A percentile compares a stretch with the other conserved stretches of the same genome.
Evolutionary conservation across 192 early-diverging fungal genomes (phyloP).

Genomic region (Chytriomyces confervae): DNA sequence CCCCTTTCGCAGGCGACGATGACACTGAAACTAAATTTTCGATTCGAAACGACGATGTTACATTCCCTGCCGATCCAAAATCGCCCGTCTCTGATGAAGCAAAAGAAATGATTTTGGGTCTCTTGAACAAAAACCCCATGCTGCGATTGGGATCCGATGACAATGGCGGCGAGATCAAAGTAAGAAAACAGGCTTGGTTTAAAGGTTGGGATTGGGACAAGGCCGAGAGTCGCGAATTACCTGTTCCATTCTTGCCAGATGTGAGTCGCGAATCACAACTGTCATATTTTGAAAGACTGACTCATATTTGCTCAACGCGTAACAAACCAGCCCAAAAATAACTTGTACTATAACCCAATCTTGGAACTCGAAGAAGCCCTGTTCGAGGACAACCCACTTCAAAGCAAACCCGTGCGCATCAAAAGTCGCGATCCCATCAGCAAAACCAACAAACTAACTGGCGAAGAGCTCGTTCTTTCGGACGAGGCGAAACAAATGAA

Average conservation of each 20-base stretch:
- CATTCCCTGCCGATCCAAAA: slow-evolving; percentile 62
- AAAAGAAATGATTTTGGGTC: slow-evolving; percentile 37
- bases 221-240: slow-evolving; percentile 44
- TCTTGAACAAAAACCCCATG: slow-evolving; percentile 73
- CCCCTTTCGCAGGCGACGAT: slow-evolving; percentile 74
- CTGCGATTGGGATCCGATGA: slow-evolving; percentile 79
- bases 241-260: slow-evolving; percentile 56
- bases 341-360: slow-evolving; percentile 75
- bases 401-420: slow-evolving; percentile 30
- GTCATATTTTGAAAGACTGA: no score
- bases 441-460: no score
- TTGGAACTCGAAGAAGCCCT: slow-evolving; percentile 93
- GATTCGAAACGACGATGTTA: slow-evolving; percentile 71
- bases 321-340: slow-evolving; percentile 18
- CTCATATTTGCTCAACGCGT: no score
- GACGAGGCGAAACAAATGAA: slow-evolving; percentile 11
- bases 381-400: slow-evolving; percentile 78
- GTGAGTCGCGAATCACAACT: slow-evolving; percentile 35
- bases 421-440: no score
- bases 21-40: slow-evolving; percentile 69
- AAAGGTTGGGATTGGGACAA: slow-evolving; percentile 50
- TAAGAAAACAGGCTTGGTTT: slow-evolving; percentile 54
- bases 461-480: background rate
- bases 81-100: slow-evolving; percentile 11
- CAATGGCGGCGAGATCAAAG: slow-evolving; percentile 65